Percentiles rank a stretch among this genome's conserved stretches.
phyloP scores from a whole-genome alignment of 345 rosid genomes.

The Trapa bicornis region DNA sequence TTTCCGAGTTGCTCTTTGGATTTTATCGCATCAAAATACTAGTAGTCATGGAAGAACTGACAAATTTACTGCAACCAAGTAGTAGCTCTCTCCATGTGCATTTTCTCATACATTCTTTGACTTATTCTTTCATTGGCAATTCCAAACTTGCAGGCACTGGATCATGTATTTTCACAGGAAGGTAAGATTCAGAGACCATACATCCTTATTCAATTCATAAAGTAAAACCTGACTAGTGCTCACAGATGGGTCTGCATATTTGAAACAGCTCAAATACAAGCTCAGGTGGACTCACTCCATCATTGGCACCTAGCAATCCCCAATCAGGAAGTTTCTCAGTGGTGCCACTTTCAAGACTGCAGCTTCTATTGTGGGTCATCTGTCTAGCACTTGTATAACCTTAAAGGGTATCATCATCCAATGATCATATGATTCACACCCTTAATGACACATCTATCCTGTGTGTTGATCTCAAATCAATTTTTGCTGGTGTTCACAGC shows the following conservation, averaged over 20 bases:
- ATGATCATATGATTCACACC: background rate
- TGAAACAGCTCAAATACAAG: conserved; percentile 36
- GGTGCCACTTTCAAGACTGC: conserved; percentile 16
- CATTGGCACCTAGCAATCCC: conserved; percentile 52
- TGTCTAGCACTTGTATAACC: conserved; percentile 14
- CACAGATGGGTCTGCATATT: background rate
- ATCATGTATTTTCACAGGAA: conserved; percentile 61
- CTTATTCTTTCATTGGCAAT: conserved; percentile 5
- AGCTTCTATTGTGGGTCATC: conserved; percentile 19
- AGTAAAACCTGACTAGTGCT: background rate
- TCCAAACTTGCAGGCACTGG: conserved; percentile 47
- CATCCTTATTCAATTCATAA: no score
- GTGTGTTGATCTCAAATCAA: background rate
- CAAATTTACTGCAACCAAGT: background rate
- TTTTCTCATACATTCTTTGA: background rate
- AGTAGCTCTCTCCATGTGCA: background rate
- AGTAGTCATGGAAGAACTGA: no score
- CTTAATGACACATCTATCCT: background rate
- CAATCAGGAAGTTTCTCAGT: conserved; percentile 25
- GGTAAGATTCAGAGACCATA: conserved; percentile 31
- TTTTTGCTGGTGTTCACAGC: background rate
- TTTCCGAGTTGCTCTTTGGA: background rate
- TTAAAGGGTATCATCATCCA: background rate
- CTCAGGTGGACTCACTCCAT: conserved; percentile 29
- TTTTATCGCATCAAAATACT: background rate